A percentile compares a stretch with the other conserved stretches of the same genome.
Evolutionary conservation across 352 stramenopile species (phyloP).

Genomic region (Globisporangium parvum): DNA sequence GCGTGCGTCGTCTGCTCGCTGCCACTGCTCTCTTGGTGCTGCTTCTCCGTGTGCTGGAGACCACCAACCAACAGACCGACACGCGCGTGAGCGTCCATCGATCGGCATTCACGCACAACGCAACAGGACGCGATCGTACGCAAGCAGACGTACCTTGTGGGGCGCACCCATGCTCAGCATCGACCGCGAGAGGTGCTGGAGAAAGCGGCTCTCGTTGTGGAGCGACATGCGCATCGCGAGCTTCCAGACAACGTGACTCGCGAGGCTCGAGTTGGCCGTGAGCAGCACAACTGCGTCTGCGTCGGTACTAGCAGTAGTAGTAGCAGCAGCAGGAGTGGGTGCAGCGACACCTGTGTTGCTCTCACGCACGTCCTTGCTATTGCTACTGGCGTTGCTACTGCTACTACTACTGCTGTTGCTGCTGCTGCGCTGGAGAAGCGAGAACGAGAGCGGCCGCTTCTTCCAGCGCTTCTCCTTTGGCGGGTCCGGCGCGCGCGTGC

Average conservation of each 20-base stretch:
- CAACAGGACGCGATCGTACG: background rate
- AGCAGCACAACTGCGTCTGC: slow-evolving; percentile 10
- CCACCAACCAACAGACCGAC: background rate
- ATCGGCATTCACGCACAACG: no score
- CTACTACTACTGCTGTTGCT: slow-evolving; percentile 1
- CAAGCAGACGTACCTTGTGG: slow-evolving; percentile 33
- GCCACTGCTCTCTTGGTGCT: slow-evolving; percentile 3
- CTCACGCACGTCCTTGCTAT: background rate
- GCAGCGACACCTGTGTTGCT: background rate
- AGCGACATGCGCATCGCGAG: slow-evolving; percentile 61
- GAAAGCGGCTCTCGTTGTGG: slow-evolving; percentile 51
- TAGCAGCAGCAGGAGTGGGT: background rate
- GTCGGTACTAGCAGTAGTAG: background rate
- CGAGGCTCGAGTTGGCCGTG: slow-evolving; percentile 16
- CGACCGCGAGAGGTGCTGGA: slow-evolving; percentile 66
- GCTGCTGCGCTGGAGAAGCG: slow-evolving; percentile 4
- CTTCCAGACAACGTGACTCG: slow-evolving; percentile 57
- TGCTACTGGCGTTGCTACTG: background rate
- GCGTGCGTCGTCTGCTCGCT: slow-evolving; percentile 9
- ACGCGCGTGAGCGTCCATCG: background rate
- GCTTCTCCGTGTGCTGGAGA: slow-evolving; percentile 15
- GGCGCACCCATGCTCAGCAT: slow-evolving; percentile 37
- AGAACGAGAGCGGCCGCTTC: slow-evolving; percentile 12
- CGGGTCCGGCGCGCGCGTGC: background rate
- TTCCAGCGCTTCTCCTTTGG: slow-evolving; percentile 4